phyloP scores from a whole-genome alignment of 495 filamentous ascomycete species.

The Trichocladium uniseriatum region DNA sequence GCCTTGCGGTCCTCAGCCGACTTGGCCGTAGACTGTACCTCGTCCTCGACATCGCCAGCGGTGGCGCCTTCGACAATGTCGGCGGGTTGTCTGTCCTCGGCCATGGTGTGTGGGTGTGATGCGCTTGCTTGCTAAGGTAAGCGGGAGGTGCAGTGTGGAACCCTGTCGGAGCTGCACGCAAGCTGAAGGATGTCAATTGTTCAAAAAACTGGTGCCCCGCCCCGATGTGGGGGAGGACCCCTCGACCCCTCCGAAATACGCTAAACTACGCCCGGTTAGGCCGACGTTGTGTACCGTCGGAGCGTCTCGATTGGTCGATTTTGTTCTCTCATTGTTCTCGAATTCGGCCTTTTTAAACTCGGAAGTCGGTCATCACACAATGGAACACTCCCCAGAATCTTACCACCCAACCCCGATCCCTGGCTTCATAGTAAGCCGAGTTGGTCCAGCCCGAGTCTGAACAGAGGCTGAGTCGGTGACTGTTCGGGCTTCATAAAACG shows the following conservation, averaged over 20 bases:
- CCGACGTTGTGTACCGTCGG: background rate
- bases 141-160: background rate
- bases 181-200: background rate
- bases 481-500: background rate
- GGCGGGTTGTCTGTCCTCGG: slow-evolving; percentile 49
- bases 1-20: slow-evolving; percentile 84
- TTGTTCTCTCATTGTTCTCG: slow-evolving; percentile 4
- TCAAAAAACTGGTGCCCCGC: background rate
- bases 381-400: background rate
- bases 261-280: too few species aligned
- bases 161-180: background rate
- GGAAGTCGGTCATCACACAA: too few species aligned
- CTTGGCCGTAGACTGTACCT: slow-evolving; percentile 54
- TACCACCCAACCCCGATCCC: background rate
- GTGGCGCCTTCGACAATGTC: slow-evolving; percentile 49
- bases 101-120: slow-evolving; percentile 34
- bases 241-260: too few species aligned
- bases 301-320: background rate
- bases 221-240: too few species aligned
- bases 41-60: slow-evolving; percentile 51
- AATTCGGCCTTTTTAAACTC: background rate
- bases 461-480: background rate
- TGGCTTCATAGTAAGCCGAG: slow-evolving; percentile 5
- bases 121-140: background rate
- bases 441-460: background rate